Evolutionary conservation across 345 rosid species (phyloP), one percentile per base, ranked within the genome.

Genomic region (Arabidopsis suecica): DNA sequence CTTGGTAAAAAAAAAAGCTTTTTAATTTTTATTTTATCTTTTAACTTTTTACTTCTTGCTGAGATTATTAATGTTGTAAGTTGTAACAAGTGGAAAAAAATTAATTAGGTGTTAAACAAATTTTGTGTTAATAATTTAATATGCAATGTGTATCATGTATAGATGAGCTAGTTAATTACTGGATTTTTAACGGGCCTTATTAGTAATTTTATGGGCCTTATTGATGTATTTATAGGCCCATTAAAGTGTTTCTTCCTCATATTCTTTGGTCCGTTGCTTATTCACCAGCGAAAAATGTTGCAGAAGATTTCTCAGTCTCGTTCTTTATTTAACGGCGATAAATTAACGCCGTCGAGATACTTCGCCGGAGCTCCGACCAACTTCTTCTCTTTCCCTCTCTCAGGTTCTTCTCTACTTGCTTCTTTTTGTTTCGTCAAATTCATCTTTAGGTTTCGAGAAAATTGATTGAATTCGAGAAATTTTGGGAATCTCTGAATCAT

Each of bases 311-410:
- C 85, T 9, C 81, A 78, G 45, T 60, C 72, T 22, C 56, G 58
- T 32, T 32, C 74, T 5, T 36, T 80, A 57, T 59, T 59, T 10
- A 79, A 68, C 57, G 85, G 84, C 68, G 68, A 71, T 55, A 12
- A 37, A n/a, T 38, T 74, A 32, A 60, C 74, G 50, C 64, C 78
- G 36, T 76, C 86, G 7, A 62, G 65, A 44, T 59, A 32, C 54
- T 80, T 81, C 75, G 18, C 55, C 41, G 93, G 81, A 55, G 62
- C 78, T 23, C 83, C 82, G 18, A 55, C 76, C 55, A 42, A 73
- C 56, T 65, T 81, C 73, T 61, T 60, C 47, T 58, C 79, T 32
- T 30, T 74, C 28, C 38, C 72, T 28, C 38, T 59, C 58, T 61
- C 82, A 12, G 86, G 91, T 50, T 53, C 11, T 11, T 42, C 65